Evolutionary conservation across 257 asterid genomes (phyloP), one percentile per base, ranked within the genome.

Genomic region (Verbascum thapsus): DNA sequence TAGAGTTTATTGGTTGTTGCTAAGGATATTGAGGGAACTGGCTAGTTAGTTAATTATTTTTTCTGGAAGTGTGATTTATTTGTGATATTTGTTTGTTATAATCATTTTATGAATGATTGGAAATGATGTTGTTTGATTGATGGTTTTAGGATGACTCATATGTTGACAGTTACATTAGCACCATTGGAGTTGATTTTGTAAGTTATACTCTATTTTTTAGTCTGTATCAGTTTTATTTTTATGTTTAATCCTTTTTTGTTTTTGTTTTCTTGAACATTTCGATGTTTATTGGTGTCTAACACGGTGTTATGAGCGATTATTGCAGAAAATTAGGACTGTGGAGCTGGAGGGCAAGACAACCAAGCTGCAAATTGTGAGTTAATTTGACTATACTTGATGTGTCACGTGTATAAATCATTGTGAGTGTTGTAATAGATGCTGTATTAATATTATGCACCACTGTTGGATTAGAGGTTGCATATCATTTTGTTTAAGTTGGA

Each of bases 161-260:
- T 64, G 96, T 83, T 52, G 96, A 88, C 81, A 88, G 96, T 70
- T 88, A 88, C 76, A 85, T 88, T 61, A 88, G 96, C 86, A 88
- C 96, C 47, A 88, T 88, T 19, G 96, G 96, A 69, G 96, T 88
- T 66, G 96, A 88, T 79, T 88, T 88, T 35, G 96, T 88, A 72
- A 79, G 91, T 71, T 52, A 22, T 49, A 18, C 18, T 10, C 26
- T 7, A 19, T 11, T 54, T 68, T 43, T 11, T 45, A n/a, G n/a
- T 63, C 22, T 17, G 7, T 32, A 16, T 23, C 10, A 15, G 51
- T 32, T 20, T 5, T 52, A 23, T 18, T 8, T 9, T 53, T 17
- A 0, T 66, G 63, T 58, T n/a, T 17, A 1, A 1, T 30, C 8
- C 4, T 13, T 55, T 7, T 8, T 5, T 30, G 1, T 3, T 50